Evolutionary conservation across 805 yeast genomes (phyloP), one percentile per base, ranked within the genome.

Genomic region (Candida khao-thaluensis): DNA sequence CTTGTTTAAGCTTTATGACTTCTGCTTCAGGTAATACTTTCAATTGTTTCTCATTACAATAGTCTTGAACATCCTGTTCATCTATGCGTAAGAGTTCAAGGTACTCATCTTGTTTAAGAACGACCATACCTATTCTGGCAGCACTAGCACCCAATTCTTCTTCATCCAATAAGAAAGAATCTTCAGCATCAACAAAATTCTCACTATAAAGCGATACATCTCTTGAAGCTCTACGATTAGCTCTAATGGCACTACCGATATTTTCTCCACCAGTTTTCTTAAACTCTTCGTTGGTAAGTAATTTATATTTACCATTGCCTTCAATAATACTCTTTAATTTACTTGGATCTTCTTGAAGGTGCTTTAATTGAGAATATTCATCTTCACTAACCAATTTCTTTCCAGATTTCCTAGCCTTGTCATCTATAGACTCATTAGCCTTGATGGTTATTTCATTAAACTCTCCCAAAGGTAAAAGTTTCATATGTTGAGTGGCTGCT

Each of bases 21-120:
- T 62, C 63, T 2, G 57, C 43, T 8, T 56, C 57, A 2, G 68
- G 60, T n/a, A 65, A 37, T 4, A 63, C 37, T 4, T 51, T 48
- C 17, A 54, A 40, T 1, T 55, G 48, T 2, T 45, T 18, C 3
- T 44, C 47, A 9, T 48, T 44, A 5, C 66, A 66, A 28, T 41
- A 50, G 5, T 42, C 48, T 29, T 47, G 39, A 2, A 62, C 35
- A 20, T 49, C 51, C 2, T 42, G 40, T 18, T 47, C 47, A 18
- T 48, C 46, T 2, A 53, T 45, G n/a, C 29, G 37, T 15, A 42
- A 28, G 24, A 57, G 38, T 9, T 44, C 44, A 8, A 41, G 38
- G 37, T 50, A 51, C 31, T 59, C 60, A 10, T 44, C 52, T 17
- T 45, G 38, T 5, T 49, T 39, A 2, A 61, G 20, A 8, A 58